Evolutionary conservation across 2,329 filamentous ascomycete genomes (phyloP).

Genomic region (Scedosporium dehoogii): DNA sequence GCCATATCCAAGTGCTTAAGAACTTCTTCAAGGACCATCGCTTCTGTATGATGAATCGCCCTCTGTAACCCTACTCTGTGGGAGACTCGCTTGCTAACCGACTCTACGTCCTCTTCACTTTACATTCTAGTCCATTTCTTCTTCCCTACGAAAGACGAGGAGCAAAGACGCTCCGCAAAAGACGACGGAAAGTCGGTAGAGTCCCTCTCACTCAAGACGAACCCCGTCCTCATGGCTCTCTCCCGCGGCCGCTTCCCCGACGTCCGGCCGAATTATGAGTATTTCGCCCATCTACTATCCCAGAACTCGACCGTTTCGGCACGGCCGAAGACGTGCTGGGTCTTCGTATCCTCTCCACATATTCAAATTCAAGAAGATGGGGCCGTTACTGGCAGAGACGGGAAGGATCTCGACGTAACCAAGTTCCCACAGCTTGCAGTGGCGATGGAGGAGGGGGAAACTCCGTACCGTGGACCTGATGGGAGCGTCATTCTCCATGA

Average conservation of each 20-base stretch:
- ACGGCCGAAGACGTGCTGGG: slow-evolving; percentile 48
- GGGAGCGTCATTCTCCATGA: slow-evolving; percentile 43
- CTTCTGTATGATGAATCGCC: slow-evolving; percentile 42
- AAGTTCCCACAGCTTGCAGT: slow-evolving; percentile 47
- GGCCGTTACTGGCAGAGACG: slow-evolving; percentile 32
- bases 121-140: slow-evolving; percentile 43
- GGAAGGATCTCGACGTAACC: slow-evolving; percentile 30
- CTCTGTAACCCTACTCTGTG: not conserved
- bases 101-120: slow-evolving; percentile 1
- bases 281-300: slow-evolving; percentile 46
- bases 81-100: not conserved
- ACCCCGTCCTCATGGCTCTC: slow-evolving; percentile 52
- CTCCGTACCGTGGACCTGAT: slow-evolving; percentile 40
- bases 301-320: slow-evolving; percentile 44
- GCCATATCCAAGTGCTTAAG: slow-evolving; percentile 62
- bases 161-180: slow-evolving; percentile 34
- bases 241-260: slow-evolving; percentile 46
- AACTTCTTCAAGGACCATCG: slow-evolving; percentile 53
- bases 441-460: slow-evolving; percentile 41
- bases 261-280: slow-evolving; percentile 52
- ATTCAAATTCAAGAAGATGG: slow-evolving; percentile 40
- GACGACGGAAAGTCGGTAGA: slow-evolving; percentile 23
- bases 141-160: slow-evolving; percentile 46
- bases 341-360: slow-evolving; percentile 45
- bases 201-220: slow-evolving; percentile 52